A percentile compares a stretch with the other conserved stretches of the same genome.
These are phyloP conservation scores for Apiosordaria backusii DNA, from an alignment of 495 filamentous ascomycete genomes.

Conservation along the genomic window DNA sequence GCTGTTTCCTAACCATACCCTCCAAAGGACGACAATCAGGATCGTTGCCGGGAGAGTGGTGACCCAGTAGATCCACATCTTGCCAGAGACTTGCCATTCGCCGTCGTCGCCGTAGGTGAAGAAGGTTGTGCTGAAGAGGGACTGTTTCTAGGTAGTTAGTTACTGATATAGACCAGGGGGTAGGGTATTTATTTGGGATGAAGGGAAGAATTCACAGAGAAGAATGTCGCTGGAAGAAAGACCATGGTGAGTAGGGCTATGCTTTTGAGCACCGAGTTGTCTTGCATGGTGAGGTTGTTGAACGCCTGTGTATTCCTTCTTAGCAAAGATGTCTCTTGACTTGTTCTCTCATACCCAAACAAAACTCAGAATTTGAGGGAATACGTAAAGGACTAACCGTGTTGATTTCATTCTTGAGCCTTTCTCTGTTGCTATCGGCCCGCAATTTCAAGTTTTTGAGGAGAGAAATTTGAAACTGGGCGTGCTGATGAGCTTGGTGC, in stretches of 20 bases:
- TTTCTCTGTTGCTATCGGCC: constrained; percentile 21
- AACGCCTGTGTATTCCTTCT: constrained; percentile 13
- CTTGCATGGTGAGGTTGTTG: constrained; percentile 27
- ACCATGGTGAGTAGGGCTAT: constrained; percentile 44
- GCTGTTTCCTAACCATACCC: constrained; percentile 17
- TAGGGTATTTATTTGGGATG: too few relatives aligned
- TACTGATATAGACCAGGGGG: not conserved
- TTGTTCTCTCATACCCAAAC: not conserved
- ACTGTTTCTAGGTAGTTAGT: constrained; percentile 9
- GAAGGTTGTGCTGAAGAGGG: constrained; percentile 29
- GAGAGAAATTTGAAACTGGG: constrained; percentile 22
- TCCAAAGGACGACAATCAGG: constrained; percentile 18
- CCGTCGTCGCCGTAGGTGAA: constrained; percentile 21
- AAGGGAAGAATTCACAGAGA: constrained; percentile 18
- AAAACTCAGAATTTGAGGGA: not conserved
- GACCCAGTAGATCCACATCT: constrained; percentile 24
- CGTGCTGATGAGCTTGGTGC: constrained; percentile 20
- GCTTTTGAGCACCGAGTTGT: constrained; percentile 43
- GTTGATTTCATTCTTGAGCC: constrained; percentile 23
- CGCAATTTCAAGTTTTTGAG: constrained; percentile 22
- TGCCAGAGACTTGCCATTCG: constrained; percentile 17
- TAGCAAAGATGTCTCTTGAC: not conserved
- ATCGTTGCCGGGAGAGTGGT: constrained; percentile 24
- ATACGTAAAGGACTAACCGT: constrained; percentile 13
- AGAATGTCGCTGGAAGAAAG: constrained; percentile 42